These are phyloP conservation scores for Epithele typhae DNA, from an alignment of 768 basidiomycete species.

Conservation along the genomic window DNA sequence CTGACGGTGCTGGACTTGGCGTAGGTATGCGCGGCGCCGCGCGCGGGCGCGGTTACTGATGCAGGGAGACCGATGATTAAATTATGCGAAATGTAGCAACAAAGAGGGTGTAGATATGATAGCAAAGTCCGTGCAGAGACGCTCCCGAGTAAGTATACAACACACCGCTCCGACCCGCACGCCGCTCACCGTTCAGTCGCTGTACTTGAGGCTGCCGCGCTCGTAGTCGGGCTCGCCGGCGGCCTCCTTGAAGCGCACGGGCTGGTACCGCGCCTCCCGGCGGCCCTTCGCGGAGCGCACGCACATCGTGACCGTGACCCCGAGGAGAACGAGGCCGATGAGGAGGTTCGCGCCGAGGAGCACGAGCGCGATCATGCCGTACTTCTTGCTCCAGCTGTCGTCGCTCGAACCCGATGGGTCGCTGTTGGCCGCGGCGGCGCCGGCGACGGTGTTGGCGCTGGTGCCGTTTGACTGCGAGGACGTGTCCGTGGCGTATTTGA, in stretches of 20 bases:
- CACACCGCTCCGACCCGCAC: too few species aligned
- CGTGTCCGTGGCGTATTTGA: background rate
- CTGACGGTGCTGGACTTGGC: constrained; percentile 36
- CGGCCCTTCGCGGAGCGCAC: constrained; percentile 2
- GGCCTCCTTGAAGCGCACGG: constrained; percentile 1
- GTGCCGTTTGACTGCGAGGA: background rate
- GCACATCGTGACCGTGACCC: background rate
- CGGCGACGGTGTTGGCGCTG: background rate
- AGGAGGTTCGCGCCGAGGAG: constrained; percentile 3
- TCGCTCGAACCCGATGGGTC: background rate
- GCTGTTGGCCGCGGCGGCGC: background rate
- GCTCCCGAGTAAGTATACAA: too few species aligned
- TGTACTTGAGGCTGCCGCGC: background rate
- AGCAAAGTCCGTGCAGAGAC: too few species aligned
- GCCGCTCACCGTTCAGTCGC: background rate
- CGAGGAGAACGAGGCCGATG: background rate
- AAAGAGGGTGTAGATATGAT: too few species aligned
- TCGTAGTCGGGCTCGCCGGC: background rate
- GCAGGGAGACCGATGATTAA: too few species aligned
- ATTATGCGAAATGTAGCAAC: too few species aligned
- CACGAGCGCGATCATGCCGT: background rate
- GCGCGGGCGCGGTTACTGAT: too few species aligned
- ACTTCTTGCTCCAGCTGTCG: background rate
- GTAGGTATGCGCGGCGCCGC: background rate
- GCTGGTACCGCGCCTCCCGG: background rate